Conservation (phyloP, 345 rosid species). For the Barbarea vulgaris region DNA sequence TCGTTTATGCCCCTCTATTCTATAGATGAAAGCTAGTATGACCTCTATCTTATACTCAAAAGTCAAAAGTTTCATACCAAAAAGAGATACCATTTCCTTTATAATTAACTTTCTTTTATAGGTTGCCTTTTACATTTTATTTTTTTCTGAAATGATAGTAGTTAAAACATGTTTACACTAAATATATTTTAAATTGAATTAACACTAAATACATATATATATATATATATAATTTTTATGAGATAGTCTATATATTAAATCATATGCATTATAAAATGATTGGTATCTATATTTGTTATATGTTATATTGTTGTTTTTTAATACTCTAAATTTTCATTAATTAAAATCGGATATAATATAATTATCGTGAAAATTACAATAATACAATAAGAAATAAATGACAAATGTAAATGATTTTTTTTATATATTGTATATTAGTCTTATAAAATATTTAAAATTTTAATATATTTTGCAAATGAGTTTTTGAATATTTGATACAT, state of each 20-base stretch:
- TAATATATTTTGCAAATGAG: not conserved
- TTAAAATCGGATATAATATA: not conserved
- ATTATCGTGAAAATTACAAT: not conserved
- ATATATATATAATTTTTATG: not conserved
- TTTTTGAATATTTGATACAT: not conserved
- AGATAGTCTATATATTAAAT: too few relatives aligned
- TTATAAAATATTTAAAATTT: not conserved
- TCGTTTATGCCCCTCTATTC: conserved; percentile 25
- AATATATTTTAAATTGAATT: not conserved
- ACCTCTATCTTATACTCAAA: conserved; percentile 15
- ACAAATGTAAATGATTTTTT: too few relatives aligned
- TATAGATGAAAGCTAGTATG: conserved; percentile 6
- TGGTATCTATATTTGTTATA: not conserved
- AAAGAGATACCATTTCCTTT: conserved; percentile 10
- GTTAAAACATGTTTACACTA: not conserved
- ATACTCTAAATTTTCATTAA: not conserved
- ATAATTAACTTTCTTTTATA: not conserved
- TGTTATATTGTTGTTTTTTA: not conserved
- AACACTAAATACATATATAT: not conserved
- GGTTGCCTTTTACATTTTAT: not conserved
- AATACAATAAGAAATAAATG: not conserved
- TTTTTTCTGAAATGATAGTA: not conserved
- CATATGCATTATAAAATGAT: too few relatives aligned
- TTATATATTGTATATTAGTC: not conserved
- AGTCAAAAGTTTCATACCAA: conserved; percentile 34